phyloP scores from a whole-genome alignment of 495 filamentous ascomycete genomes.

The Lentithecium fluviatile region DNA sequence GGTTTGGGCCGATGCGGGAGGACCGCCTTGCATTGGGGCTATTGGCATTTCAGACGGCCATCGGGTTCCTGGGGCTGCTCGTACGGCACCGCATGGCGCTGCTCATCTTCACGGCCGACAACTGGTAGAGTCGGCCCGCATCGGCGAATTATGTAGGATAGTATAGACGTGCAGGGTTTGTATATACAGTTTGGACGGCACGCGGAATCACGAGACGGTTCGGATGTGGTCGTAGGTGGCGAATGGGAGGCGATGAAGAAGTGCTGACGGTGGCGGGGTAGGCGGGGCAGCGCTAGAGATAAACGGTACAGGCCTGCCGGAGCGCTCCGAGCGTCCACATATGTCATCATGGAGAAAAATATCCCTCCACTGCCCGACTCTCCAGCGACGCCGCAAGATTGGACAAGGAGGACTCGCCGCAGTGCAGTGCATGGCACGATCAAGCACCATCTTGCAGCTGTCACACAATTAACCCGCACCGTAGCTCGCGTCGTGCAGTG shows the following conservation, averaged over 20 bases:
- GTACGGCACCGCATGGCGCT: conserved; percentile 81
- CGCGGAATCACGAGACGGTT: conserved; percentile 3
- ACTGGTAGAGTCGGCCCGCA: conserved; percentile 44
- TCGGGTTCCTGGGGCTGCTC: conserved; percentile 79
- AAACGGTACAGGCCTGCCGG: too few relatives aligned
- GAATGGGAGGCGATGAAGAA: not conserved
- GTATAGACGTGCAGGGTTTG: not conserved
- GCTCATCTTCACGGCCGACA: conserved; percentile 83
- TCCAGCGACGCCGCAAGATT: too few relatives aligned
- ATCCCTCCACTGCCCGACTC: too few relatives aligned
- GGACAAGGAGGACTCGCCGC: too few relatives aligned
- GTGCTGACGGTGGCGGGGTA: too few relatives aligned
- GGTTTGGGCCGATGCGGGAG: conserved; percentile 89
- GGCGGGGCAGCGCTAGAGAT: too few relatives aligned
- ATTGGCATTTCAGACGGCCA: conserved; percentile 65
- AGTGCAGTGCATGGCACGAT: too few relatives aligned
- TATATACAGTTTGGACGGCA: not conserved
- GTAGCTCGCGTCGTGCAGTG: not conserved
- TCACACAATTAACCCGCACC: too few relatives aligned
- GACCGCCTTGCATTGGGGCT: conserved; percentile 77
- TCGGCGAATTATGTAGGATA: not conserved
- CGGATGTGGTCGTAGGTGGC: not conserved
- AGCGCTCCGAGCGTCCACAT: too few relatives aligned
- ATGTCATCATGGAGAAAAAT: too few relatives aligned
- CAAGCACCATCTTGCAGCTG: too few relatives aligned